Base-by-base conservation (phyloP, 129 eudicot species). In the Flaveria trinervia region DNA sequence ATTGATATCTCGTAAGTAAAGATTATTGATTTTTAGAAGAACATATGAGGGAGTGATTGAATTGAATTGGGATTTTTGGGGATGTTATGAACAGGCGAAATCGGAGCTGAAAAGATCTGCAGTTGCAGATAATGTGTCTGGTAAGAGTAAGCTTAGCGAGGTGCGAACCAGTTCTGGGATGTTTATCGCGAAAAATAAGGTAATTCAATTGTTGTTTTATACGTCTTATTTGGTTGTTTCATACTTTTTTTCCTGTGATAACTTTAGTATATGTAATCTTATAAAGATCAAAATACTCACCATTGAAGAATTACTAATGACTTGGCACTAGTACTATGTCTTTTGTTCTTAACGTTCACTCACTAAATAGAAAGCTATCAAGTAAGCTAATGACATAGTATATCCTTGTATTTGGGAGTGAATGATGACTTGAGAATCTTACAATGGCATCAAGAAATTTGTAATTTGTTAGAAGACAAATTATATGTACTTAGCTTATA, bases 81-180 rank as follows among this genome's bases (percentile, higher is more conserved):
- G 52, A 14, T 80, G 74, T 80, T 26, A 41, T 77, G 77, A 54
- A 60, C 70, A 95, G 99, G 99, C 99, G 1, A 95, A 92, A 85
- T 22, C 88, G 2, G 99, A 95, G 87, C 83, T 95, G 84, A 95
- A 89, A 77, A 89, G 97, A 79, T 95, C 99, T 60, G 88, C 93
- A 12, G 99, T 95, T 68, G 99, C 99, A 0, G 99, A 95, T 84
- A 88, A 91, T 85, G 70, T 50, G 15, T 95, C 99, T 44, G 99
- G 97, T 39, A 41, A 92, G 84, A 92, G 99, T 83, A 82, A 84
- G 83, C 87, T 87, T 22, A 95, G 99, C 28, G 96, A 95, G 79
- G 97, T 95, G 49, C 85, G 99, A 78, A 95, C 99, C 15, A 95
- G 99, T 87, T 95, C 99, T 10, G 99, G 99, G 64, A 90, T 90